Base-by-base conservation (phyloP, 495 filamentous ascomycete species). In the Entonaema liquescens region DNA sequence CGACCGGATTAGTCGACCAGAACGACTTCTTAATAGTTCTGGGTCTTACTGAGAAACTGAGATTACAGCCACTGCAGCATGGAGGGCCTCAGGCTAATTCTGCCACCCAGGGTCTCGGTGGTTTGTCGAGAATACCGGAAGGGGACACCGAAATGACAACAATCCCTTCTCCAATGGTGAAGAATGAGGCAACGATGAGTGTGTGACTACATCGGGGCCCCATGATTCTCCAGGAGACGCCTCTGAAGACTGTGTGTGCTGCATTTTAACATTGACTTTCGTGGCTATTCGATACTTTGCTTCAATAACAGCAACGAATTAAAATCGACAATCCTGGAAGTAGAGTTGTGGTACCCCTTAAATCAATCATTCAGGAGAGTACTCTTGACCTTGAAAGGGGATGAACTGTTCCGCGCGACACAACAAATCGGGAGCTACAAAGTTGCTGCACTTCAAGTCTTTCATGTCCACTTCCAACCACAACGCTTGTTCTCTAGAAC, bases 11-110 rank as follows among this genome's bases (percentile, higher is more conserved):
- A 21, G 84, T 92, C 44, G 91, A 94, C 73, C 90, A 93, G 31
- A 89, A 93, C 76, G 95, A 98, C 67, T 96, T 91, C 77, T 69
- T 93, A 57, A 89, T 89, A 33, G 91, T 99, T 56, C 87, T 92
- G 7, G 94, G 93, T 71, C 80, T 98, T 71, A 94, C 94, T 77
- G 91, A 97, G 78, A 93, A 94, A 76, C 85, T 98, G n/a, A 89
- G 90, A 68, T 78, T 95, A 25, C 87, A 88, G 19, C 85, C 87
- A 52, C 78, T 67, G 47, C 88, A 66, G 13, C 59, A 63, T 26
- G 75, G 70, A 9, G 65, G 73, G 2, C 73, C 70, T 0, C 81
- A 85, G 35, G 79, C 83, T 12, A 81, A 84, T 19, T 78, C 92
- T 15, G 72, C 75, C n/a, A 72, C 72, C 6, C 80, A 81, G 17